Evolutionary conservation across 1,139 yeast species (phyloP).

Genomic region (Ogataea hybrid): DNA sequence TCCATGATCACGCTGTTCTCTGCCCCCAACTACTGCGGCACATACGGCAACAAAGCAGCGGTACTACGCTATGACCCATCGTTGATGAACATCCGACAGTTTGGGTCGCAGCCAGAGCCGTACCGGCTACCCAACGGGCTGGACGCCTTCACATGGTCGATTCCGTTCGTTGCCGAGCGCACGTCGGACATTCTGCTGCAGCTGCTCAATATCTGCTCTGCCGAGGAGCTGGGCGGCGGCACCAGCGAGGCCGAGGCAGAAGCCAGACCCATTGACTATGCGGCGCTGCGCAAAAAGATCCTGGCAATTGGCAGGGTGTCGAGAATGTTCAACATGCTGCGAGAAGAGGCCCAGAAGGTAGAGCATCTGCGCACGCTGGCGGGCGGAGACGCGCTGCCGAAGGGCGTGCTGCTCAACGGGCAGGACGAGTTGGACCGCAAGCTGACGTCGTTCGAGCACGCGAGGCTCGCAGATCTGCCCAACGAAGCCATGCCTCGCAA

Average conservation of each 20-base stretch:
- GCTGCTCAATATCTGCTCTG: slow-evolving; percentile 88
- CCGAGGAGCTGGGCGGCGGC: slow-evolving; percentile 74
- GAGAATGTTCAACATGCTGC: slow-evolving; percentile 83
- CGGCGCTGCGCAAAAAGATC: slow-evolving; percentile 79
- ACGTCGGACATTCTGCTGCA: slow-evolving; percentile 94
- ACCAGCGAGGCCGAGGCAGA: slow-evolving; percentile 57
- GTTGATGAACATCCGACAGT: slow-evolving; percentile 93
- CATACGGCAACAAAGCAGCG: slow-evolving; percentile 88
- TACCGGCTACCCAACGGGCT: slow-evolving; percentile 96
- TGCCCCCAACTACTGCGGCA: slow-evolving; percentile 96
- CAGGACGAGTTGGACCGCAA: slow-evolving; percentile 74
- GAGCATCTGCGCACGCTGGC: slow-evolving; percentile 56
- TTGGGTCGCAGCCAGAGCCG: slow-evolving; percentile 80
- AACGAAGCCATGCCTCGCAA: slow-evolving; percentile 77
- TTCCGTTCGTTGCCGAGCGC: slow-evolving; percentile 95
- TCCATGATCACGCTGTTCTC: slow-evolving; percentile 88
- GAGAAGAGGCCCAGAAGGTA: slow-evolving; percentile 88
- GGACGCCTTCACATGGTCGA: slow-evolving; percentile 98
- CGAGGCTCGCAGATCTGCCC: slow-evolving; percentile 71
- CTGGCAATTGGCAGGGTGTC: slow-evolving; percentile 93
- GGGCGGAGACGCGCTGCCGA: slow-evolving; percentile 67
- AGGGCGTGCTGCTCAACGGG: slow-evolving; percentile 79
- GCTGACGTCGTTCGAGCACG: slow-evolving; percentile 78
- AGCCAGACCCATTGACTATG: slow-evolving; percentile 32
- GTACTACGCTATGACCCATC: slow-evolving; percentile 85